phyloP scores from a whole-genome alignment of 2,329 filamentous ascomycete species.

The Cercospora zeae-maydis region DNA sequence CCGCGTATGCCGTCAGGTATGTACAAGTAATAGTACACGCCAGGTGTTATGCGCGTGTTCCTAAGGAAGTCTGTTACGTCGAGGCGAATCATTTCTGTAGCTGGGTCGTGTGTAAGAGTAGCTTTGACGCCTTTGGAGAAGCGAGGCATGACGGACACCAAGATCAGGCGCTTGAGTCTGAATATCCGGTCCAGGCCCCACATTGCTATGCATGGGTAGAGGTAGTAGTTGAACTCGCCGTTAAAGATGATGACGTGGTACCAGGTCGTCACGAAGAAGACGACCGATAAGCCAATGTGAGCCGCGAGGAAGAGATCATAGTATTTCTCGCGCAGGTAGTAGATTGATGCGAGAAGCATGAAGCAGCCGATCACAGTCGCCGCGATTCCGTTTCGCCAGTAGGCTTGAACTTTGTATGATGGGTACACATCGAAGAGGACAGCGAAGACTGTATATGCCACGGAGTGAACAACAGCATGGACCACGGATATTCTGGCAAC shows the following conservation, averaged over 20 bases:
- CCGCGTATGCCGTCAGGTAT: conserved; percentile 43
- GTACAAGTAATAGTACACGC: conserved; percentile 52
- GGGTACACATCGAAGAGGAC: conserved; percentile 42
- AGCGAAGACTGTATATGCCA: conserved; percentile 48
- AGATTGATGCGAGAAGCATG: conserved; percentile 48
- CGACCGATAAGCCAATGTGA: conserved; percentile 52
- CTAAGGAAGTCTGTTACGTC: conserved; percentile 41
- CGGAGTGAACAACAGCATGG: conserved; percentile 60
- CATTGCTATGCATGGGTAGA: conserved; percentile 50
- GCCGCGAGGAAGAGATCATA: conserved; percentile 53
- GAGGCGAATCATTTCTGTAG: conserved; percentile 48
- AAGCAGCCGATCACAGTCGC: conserved; percentile 47
- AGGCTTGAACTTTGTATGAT: conserved; percentile 41
- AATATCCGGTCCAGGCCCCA: conserved; percentile 52
- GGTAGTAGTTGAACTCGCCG: conserved; percentile 48
- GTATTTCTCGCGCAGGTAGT: conserved; percentile 50
- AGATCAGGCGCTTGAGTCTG: conserved; percentile 42
- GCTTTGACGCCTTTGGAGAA: conserved; percentile 33
- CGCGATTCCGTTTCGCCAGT: conserved; percentile 51
- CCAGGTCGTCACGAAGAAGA: conserved; percentile 51
- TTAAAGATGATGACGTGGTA: conserved; percentile 54
- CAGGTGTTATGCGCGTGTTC: conserved; percentile 40
- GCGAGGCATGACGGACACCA: conserved; percentile 34
- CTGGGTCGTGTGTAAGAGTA: conserved; percentile 43
- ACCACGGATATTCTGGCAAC: conserved; percentile 60